These are phyloP conservation scores for Aureobasidium uvarum DNA, from an alignment of 2,329 filamentous ascomycete genomes.

Conservation along the genomic window DNA sequence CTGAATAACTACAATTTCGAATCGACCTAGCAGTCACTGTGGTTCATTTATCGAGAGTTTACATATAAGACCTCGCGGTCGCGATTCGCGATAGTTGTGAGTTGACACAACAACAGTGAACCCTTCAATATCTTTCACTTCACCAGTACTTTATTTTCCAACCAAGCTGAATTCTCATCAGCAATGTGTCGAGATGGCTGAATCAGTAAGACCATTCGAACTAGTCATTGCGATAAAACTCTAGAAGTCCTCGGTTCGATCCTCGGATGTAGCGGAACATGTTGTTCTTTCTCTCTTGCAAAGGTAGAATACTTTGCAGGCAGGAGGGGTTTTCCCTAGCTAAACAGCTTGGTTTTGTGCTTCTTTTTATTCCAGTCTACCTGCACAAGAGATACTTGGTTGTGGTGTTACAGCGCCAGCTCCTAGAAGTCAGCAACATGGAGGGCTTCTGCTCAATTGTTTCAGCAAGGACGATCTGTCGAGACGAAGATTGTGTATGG, in stretches of 20 bases:
- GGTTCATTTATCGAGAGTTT: not conserved
- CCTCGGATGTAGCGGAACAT: not conserved
- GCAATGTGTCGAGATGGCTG: not conserved
- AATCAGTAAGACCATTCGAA: not conserved
- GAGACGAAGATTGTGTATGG: too few relatives aligned
- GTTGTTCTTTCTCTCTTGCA: not conserved
- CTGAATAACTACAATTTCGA: not conserved
- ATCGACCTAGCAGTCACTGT: not conserved
- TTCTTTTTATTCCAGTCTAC: not conserved
- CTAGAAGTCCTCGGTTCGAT: not conserved
- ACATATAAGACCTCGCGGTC: fast-evolving
- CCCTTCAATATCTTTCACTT: too few relatives aligned
- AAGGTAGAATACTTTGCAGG: not conserved
- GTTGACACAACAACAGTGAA: not conserved
- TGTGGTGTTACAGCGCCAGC: too few relatives aligned
- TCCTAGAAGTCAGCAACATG: too few relatives aligned
- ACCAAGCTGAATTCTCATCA: not conserved
- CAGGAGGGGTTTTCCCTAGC: not conserved
- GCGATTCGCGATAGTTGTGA: not conserved
- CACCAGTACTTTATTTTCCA: too few relatives aligned
- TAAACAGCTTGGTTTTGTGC: not conserved
- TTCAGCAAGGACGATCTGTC: too few relatives aligned
- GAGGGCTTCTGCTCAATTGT: too few relatives aligned
- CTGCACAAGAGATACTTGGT: too few relatives aligned
- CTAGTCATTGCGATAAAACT: not conserved